Base-by-base conservation (phyloP, 2,329 filamentous ascomycete species). In the Intubia oerlemansii region DNA sequence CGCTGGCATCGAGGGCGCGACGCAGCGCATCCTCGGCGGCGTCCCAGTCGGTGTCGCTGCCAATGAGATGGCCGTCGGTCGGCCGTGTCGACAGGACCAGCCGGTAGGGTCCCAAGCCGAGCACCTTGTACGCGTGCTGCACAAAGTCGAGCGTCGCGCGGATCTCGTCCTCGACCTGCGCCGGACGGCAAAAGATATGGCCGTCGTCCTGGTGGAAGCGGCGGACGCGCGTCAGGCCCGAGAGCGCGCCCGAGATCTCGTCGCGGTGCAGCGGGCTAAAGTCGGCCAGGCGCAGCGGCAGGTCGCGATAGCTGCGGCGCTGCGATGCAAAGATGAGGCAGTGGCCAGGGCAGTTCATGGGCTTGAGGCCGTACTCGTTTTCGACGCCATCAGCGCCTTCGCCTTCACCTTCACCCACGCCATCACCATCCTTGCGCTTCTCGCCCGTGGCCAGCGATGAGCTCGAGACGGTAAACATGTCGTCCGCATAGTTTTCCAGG, bases 281-380 rank as follows among this genome's bases (percentile, higher is more conserved):
- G 48, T 98, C 88, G 29, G 88, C 85, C 54, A 92, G 77, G 44
- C 88, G 67, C 54, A 90, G 74, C 17, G 88, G 88, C 33, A 98
- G 58, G 42, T 95, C 82, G 43, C 77, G 64, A 52, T 95, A 92
- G 51, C 76, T 88, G 42, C 80, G 67, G 44, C 80, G 77, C 30
- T 77, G 67, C 50, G 85, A 75, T 28, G 65, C 68, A 50, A 92
- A 92, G 44, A 93, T 75, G 39, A 88, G 56, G 51, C 79, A 90
- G 53, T 95, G 85, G 17, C 82, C 82, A 4, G 88, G 88, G 54
- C 88, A 98, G 57, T 95, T 95, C 88, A 91, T 91, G 10, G 81
- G 81, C 49, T 91, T 91, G 39, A 91, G 54, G 12, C 78, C 79
- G 49, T 79, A 90, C 36, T 78, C 74, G 37, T 73, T 69, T 35